Conservation (phyloP, 139 green algal species). For the Chlorella sp. region DNA sequence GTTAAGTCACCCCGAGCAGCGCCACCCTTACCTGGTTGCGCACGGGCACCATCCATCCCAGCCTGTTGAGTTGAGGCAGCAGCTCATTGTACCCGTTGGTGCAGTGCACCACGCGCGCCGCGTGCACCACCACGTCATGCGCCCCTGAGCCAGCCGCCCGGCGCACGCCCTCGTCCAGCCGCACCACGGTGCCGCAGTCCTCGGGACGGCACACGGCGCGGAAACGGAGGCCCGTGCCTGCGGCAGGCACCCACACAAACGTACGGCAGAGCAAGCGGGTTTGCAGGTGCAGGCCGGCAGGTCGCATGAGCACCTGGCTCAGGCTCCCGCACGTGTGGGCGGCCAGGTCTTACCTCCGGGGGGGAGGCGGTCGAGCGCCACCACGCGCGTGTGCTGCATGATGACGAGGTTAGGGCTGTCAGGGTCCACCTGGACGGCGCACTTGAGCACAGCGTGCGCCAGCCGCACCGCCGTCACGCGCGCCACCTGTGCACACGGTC, state of each 20-base stretch:
- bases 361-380: neutral
- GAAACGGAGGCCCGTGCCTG: neutral
- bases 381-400: neutral
- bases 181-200: neutral
- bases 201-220: neutral
- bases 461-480: neutral
- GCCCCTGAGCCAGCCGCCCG: too few relatives aligned
- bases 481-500: neutral
- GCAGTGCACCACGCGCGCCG: neutral
- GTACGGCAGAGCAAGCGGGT: neutral
- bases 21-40: neutral
- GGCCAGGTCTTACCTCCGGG: too few relatives aligned
- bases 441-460: neutral
- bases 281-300: too few relatives aligned
- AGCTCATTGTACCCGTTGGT: neutral
- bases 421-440: neutral
- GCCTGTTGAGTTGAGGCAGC: neutral
- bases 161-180: too few relatives aligned
- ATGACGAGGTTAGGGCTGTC: neutral
- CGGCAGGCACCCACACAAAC: neutral
- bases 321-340: too few relatives aligned
- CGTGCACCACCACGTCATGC: neutral
- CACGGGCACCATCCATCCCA: neutral
- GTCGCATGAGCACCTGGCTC: too few relatives aligned
- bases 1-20: too few relatives aligned